Evolutionary conservation across 495 filamentous ascomycete species (phyloP).

Genomic region (Aspergillus bridgeri): DNA sequence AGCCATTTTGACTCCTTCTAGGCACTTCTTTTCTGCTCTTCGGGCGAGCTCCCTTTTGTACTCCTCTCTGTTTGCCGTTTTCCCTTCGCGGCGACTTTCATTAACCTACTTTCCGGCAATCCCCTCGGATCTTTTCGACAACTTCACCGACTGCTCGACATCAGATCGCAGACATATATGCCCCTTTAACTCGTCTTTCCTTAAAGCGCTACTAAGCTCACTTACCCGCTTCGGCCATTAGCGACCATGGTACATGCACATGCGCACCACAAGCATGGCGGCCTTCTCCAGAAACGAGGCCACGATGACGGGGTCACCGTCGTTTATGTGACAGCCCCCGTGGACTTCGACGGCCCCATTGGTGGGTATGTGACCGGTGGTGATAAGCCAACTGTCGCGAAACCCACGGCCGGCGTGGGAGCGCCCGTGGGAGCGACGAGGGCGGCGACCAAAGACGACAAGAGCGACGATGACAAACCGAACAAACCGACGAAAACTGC

Average conservation of each 20-base stretch:
- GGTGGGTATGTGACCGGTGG: conserved; percentile 51
- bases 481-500: conserved; percentile 9
- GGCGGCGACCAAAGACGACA: conserved; percentile 16
- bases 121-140: background rate
- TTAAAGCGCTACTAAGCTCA: background rate
- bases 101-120: background rate
- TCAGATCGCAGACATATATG: background rate
- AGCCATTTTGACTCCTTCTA: background rate
- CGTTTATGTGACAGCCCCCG: conserved; percentile 53
- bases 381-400: conserved; percentile 18
- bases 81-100: background rate
- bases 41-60: background rate
- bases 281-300: conserved; percentile 25
- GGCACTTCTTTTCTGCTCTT: background rate
- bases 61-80: background rate
- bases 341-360: conserved; percentile 54
- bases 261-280: conserved; percentile 25
- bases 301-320: conserved; percentile 24
- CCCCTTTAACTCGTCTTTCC: background rate
- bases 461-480: conserved; percentile 2
- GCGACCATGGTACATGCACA: conserved; percentile 24
- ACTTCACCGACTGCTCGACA: background rate
- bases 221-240: background rate
- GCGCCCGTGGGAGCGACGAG: conserved; percentile 20
- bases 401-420: conserved; percentile 18